A percentile compares a stretch with the other conserved stretches of the same genome.
phyloP scores from a whole-genome alignment of 2,329 filamentous ascomycete genomes.

The Fusarium sp. region DNA sequence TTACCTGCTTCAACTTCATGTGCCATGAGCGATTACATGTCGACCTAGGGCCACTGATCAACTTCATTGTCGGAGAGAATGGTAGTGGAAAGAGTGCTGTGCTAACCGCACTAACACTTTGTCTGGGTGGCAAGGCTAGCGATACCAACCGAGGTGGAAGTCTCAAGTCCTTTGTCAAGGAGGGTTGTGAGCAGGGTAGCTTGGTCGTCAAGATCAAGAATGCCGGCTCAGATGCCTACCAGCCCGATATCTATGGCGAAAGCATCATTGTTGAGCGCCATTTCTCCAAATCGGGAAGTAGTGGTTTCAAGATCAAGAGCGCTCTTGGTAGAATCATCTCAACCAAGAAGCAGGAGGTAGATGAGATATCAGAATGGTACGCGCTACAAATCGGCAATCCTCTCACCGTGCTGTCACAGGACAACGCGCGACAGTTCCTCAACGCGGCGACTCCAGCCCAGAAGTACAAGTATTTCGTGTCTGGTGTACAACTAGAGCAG shows the following conservation, averaged over 20 bases:
- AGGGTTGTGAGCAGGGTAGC: constrained; percentile 78
- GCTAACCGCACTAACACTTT: constrained; percentile 89
- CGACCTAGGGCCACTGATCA: constrained; percentile 90
- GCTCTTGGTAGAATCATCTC: constrained; percentile 75
- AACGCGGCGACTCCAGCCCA: constrained; percentile 81
- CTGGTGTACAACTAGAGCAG: constrained; percentile 91
- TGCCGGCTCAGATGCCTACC: constrained; percentile 82
- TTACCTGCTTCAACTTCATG: constrained; percentile 95
- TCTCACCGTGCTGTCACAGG: constrained; percentile 93
- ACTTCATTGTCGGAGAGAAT: constrained; percentile 98
- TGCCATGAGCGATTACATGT: constrained; percentile 86
- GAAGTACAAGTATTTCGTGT: constrained; percentile 97
- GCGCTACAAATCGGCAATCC: constrained; percentile 96
- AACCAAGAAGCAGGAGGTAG: constrained; percentile 84
- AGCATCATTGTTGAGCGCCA: constrained; percentile 91
- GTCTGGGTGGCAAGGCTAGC: constrained; percentile 92
- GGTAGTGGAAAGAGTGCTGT: constrained; percentile 98
- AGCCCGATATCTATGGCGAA: constrained; percentile 81
- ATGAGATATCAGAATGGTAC: constrained; percentile 93
- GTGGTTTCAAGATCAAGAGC: constrained; percentile 88
- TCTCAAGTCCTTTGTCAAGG: constrained; percentile 89
- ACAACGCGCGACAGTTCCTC: constrained; percentile 92
- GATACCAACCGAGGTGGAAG: constrained; percentile 91
- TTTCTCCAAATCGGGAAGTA: constrained; percentile 77
- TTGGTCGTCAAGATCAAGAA: constrained; percentile 92